Evolutionary conservation across 768 basidiomycete species (phyloP).

Genomic region (Pleurotus pulmonarius): DNA sequence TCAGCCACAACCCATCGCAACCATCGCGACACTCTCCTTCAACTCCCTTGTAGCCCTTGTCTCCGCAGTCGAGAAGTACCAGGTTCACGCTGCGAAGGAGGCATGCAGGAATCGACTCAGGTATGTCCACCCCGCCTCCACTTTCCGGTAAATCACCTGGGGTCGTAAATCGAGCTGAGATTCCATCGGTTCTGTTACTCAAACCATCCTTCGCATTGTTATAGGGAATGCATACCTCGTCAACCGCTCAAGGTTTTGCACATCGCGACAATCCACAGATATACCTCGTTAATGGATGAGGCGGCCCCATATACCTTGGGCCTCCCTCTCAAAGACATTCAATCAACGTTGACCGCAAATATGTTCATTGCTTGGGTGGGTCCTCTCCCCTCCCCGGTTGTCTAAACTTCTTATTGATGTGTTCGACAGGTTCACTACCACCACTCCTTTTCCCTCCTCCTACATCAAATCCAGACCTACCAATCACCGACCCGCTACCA

Average conservation of each 20-base stretch:
- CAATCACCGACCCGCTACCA: constrained; percentile 1
- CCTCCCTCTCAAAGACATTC: neutral
- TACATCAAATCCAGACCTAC: neutral
- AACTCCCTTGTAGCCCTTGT: constrained; percentile 1
- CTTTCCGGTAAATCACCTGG: neutral
- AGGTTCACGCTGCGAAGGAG: constrained; percentile 7
- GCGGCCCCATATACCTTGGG: constrained; percentile 3
- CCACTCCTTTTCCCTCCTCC: neutral
- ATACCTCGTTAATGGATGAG: constrained; percentile 4
- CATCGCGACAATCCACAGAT: neutral
- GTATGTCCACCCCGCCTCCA: neutral
- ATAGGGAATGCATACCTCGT: neutral
- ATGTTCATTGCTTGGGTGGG: constrained; percentile 2
- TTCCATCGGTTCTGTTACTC: no score
- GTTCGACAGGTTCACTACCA: neutral
- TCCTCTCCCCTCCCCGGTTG: neutral
- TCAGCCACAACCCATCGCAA: constrained; percentile 8
- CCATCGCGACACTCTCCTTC: constrained; percentile 5
- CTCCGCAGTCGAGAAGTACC: constrained; percentile 17
- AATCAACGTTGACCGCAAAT: neutral
- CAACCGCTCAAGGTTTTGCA: neutral
- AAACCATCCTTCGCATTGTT: neutral
- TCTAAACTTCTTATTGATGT: neutral
- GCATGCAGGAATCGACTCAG: neutral
- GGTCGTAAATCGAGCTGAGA: neutral